These are phyloP conservation scores for Peziza echinospora DNA, from an alignment of 495 filamentous ascomycete genomes.

Conservation along the genomic window DNA sequence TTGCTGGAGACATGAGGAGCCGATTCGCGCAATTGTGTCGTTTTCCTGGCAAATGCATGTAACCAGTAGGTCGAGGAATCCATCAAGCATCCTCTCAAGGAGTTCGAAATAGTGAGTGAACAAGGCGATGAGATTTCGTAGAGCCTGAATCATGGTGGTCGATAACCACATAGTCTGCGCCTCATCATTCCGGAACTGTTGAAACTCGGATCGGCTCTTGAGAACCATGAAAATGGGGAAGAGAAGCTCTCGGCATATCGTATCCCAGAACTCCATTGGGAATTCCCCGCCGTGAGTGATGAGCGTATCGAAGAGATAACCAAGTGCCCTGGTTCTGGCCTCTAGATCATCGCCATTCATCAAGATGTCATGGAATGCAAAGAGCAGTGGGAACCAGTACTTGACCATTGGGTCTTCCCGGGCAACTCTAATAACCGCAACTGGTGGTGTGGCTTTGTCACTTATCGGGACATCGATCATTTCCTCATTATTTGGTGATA, in stretches of 20 bases:
- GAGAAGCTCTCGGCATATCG: conserved; percentile 84
- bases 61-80: conserved; percentile 78
- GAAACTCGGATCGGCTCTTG: conserved; percentile 87
- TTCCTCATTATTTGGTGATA: conserved; percentile 35
- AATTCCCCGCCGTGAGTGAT: conserved; percentile 80
- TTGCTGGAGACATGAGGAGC: conserved; percentile 92
- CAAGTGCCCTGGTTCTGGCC: conserved; percentile 78
- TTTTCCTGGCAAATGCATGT: conserved; percentile 98
- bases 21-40: conserved; percentile 92
- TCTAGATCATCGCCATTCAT: conserved; percentile 99
- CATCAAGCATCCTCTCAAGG: conserved; percentile 87
- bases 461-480: conserved; percentile 11
- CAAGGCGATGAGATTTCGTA: conserved; percentile 92
- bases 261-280: conserved; percentile 91
- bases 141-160: conserved; percentile 96
- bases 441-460: conserved; percentile 21
- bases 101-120: conserved; percentile 97
- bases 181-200: conserved; percentile 77
- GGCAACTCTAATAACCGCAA: conserved; percentile 40
- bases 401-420: conserved; percentile 47
- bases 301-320: conserved; percentile 86
- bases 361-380: conserved; percentile 93
- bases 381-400: conserved; percentile 94
- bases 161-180: conserved; percentile 97
- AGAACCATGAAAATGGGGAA: conserved; percentile 98